Percentiles rank a stretch among this genome's conserved stretches.
Evolutionary conservation across 202 grass and related monocot species (phyloP).

Genomic region (Brachypodium distachyon): DNA sequence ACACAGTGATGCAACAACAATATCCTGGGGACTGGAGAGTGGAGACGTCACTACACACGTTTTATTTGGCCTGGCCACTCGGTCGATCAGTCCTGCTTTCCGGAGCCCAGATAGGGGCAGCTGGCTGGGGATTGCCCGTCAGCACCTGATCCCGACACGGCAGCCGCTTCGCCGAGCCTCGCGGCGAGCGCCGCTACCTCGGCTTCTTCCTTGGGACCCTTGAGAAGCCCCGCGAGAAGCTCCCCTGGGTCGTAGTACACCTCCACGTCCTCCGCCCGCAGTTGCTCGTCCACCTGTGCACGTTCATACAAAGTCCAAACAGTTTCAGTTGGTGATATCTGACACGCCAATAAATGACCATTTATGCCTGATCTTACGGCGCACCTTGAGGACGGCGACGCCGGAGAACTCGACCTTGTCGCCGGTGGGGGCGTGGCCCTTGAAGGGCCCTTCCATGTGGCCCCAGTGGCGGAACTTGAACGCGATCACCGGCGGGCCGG

Average conservation of each 20-base stretch:
- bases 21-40: background rate
- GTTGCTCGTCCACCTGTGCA: constrained; percentile 59
- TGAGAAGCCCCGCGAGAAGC: constrained; percentile 59
- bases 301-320: background rate
- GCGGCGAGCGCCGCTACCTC: constrained; percentile 11
- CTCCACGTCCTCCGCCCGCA: constrained; percentile 78
- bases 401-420: constrained; percentile 68
- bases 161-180: constrained; percentile 22
- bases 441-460: constrained; percentile 64
- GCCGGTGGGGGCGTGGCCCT: constrained; percentile 56
- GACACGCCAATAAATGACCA: background rate
- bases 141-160: background rate
- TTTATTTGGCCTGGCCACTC: background rate
- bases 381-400: constrained; percentile 76
- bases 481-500: constrained; percentile 48
- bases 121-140: background rate
- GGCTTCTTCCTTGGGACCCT: constrained; percentile 30
- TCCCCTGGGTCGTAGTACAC: constrained; percentile 82
- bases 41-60: no score
- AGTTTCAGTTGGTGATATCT: background rate
- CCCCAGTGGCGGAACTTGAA: constrained; percentile 99
- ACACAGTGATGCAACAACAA: background rate
- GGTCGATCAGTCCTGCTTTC: constrained; percentile 11
- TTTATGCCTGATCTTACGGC: background rate
- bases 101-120: constrained; percentile 26